Base-by-base conservation (phyloP, 768 basidiomycete species). In the Lepiota brunneoincarnata region DNA sequence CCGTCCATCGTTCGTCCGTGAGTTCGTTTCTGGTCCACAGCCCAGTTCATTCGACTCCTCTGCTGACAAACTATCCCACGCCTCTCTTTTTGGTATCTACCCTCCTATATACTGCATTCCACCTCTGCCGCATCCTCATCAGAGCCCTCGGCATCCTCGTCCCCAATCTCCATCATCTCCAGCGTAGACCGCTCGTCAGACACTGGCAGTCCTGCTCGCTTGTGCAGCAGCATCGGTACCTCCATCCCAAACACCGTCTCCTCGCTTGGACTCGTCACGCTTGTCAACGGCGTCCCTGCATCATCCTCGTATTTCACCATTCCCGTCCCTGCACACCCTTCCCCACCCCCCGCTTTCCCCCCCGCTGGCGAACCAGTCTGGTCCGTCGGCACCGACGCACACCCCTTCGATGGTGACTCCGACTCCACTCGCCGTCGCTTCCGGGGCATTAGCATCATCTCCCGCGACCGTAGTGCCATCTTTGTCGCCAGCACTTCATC, bases 301-400 rank as follows among this genome's bases (percentile, higher is more conserved):
- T 82, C 58, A 52, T 82, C 82, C 63, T 84, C 83, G n/a, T 74
- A 75, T 63, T 79, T 80, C 39, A 76, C 69, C 45, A 71, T 73
- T 42, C 53, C 56, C 43, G 52, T 42, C 31, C 34, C 57, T 9
- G 39, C 53, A 24, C 42, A 54, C 24, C 43, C 49, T 11, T 46
- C n/a, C 17, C 24, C 31, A n/a, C 35, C 45, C 34, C 26, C 58
- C 42, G 40, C 46, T 18, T n/a, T 51, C 40, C 34, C 46, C 48
- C 18, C 48, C 11, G 51, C 56, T n/a, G 54, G 58, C 40, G 40
- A 54, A 40, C 56, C 53, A 45, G 48, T 38, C 40, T 51, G 56
- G 39, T 57, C 59, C 39, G 57, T 46, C 24, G 47, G 14, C 35
- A 34, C 20, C 34, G 41, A 34, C 39, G 18, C 51, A 37, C 26